Base-by-base conservation (phyloP, 805 yeast species). In the Monosporozyma aerobia region DNA sequence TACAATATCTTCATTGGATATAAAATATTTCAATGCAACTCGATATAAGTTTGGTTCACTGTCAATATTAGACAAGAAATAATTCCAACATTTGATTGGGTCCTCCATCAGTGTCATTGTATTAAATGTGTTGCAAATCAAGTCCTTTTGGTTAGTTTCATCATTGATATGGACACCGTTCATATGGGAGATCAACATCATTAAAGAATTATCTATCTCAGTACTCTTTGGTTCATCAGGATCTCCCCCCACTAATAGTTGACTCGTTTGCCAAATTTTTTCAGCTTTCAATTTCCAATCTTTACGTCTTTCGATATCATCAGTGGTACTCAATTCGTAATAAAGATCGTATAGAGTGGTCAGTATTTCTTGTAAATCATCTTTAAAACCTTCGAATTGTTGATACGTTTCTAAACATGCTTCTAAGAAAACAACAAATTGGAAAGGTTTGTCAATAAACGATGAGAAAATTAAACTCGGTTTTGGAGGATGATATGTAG, bases 371-470 rank as follows among this genome's bases (percentile, higher is more conserved):
- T 77, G 78, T 58, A 82, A 80, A 61, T 92, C 97, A 56, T 78
- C 79, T 49, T 64, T 68, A 45, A 67, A 69, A 0, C 94, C 92
- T 51, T 86, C 94, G 62, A 83, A 87, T 53, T 77, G 77, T 52
- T 84, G 90, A 63, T 87, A 87, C 11, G 86, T 77, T 59, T 84
- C 87, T 14, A 90, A 69, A 60, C 96, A 89, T 0, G 98, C 97
- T 65, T 94, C 99, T 53, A 94, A 68, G 57, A 94, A 94, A 7
- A 87, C 86, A 27, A 90, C 94, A 74, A 94, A 92, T 63, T 90
- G 94, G 62, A 83, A 79, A 0, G 94, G 90, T 63, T 86, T 88
- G 58, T 83, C 79, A n/a, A 87, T 80, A 65, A 94, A 94, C 1
- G 95, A 82, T 2, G 92, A 83, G 63, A 89, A 94, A 1, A 92